Evolutionary conservation across 805 yeast species (phyloP).

Genomic region (Teunomyces barrocoloradensis): DNA sequence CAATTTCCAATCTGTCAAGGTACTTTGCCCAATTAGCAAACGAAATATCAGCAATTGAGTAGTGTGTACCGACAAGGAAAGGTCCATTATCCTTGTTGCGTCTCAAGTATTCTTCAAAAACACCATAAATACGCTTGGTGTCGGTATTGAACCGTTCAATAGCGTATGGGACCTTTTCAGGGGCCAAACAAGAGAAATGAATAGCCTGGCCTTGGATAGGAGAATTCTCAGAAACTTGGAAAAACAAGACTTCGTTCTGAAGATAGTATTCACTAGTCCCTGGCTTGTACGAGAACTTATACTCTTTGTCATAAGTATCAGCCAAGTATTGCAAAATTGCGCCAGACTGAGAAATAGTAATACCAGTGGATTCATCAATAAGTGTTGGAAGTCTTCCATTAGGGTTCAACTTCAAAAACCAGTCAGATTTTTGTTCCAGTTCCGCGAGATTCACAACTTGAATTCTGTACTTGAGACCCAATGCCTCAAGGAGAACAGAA

Average conservation of each 20-base stretch:
- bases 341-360: slow-evolving; percentile 55
- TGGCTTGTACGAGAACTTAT: slow-evolving; percentile 40
- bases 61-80: slow-evolving; percentile 57
- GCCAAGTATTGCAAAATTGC: slow-evolving; percentile 60
- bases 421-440: slow-evolving; percentile 51
- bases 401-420: slow-evolving; percentile 57
- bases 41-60: slow-evolving; percentile 58
- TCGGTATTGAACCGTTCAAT: slow-evolving; percentile 51
- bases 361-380: slow-evolving; percentile 41
- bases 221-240: slow-evolving; percentile 56
- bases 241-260: slow-evolving; percentile 51
- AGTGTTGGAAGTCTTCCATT: slow-evolving; percentile 65
- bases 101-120: slow-evolving; percentile 49
- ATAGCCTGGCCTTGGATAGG: slow-evolving; percentile 64
- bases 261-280: slow-evolving; percentile 47
- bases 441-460: slow-evolving; percentile 40
- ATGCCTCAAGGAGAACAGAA: slow-evolving; percentile 38
- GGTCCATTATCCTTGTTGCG: slow-evolving; percentile 35
- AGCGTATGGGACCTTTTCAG: slow-evolving; percentile 54
- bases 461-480: slow-evolving; percentile 41
- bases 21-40: slow-evolving; percentile 44
- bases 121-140: slow-evolving; percentile 52
- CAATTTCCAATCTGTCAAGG: slow-evolving; percentile 21
- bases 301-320: slow-evolving; percentile 57
- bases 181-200: slow-evolving; percentile 45